Percentiles rank a stretch among this genome's conserved stretches.
phyloP scores from a whole-genome alignment of 805 yeast genomes.

The Ogataea haglerorum region DNA sequence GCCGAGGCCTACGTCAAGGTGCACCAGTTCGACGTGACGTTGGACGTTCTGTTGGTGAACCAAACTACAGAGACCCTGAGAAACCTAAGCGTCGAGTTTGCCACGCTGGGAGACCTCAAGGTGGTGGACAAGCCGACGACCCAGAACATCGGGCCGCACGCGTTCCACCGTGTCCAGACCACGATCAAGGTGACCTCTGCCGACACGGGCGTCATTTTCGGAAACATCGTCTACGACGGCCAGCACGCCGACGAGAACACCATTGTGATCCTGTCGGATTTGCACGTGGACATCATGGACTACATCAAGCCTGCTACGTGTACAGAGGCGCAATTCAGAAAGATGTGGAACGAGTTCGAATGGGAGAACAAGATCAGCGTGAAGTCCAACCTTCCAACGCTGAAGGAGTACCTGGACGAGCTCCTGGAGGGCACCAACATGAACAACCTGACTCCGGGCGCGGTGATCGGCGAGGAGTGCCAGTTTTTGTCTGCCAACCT shows the following conservation, averaged over 20 bases:
- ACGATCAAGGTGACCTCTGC: conserved; percentile 95
- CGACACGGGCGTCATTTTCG: conserved; percentile 96
- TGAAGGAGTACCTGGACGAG: conserved; percentile 75
- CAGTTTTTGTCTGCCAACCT: conserved; percentile 91
- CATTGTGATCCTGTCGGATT: conserved; percentile 88
- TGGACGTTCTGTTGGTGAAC: conserved; percentile 90
- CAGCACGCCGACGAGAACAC: conserved; percentile 87
- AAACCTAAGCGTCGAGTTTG: conserved; percentile 90
- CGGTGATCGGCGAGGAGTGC: conserved; percentile 84
- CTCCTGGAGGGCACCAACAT: conserved; percentile 83
- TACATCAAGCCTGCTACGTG: conserved; percentile 94
- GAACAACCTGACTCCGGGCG: conserved; percentile 91
- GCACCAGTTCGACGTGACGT: conserved; percentile 94
- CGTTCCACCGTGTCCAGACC: conserved; percentile 84
- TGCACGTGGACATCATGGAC: conserved; percentile 95
- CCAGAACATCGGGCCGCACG: conserved; percentile 94
- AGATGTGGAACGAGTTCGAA: conserved; percentile 99
- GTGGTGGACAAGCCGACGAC: conserved; percentile 89
- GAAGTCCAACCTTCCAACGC: conserved; percentile 59
- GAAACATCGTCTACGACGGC: conserved; percentile 95
- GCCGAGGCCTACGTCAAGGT: conserved; percentile 96
- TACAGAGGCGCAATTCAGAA: conserved; percentile 84
- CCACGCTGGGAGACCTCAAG: conserved; percentile 92
- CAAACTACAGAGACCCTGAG: conserved; percentile 90
- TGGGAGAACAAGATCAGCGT: conserved; percentile 98